Percentiles rank a stretch among this genome's conserved stretches.
Conservation (phyloP, 768 basidiomycete species). For the Pulveroboletus sp. region DNA sequence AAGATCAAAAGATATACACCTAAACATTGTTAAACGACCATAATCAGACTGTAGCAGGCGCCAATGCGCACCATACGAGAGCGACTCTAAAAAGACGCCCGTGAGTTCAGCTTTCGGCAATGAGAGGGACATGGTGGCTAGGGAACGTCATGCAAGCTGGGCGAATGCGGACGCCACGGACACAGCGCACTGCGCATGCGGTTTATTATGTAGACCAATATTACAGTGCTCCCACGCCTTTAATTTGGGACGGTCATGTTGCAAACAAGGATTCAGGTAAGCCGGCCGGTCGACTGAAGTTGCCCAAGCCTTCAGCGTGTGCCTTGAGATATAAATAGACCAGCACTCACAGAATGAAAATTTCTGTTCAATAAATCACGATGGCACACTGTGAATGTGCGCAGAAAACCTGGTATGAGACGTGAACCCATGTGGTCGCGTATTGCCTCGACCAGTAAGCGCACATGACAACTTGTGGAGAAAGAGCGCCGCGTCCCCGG, state of each 20-base stretch:
- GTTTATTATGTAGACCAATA: neutral
- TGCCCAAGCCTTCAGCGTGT: neutral
- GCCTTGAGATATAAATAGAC: neutral
- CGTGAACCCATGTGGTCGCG: neutral
- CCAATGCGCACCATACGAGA: neutral
- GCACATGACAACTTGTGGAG: too few species aligned
- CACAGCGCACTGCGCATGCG: neutral
- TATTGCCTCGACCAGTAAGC: too few species aligned
- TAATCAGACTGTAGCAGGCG: neutral
- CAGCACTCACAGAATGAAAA: neutral
- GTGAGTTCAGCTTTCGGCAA: neutral
- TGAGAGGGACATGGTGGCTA: neutral
- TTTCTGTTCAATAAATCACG: neutral
- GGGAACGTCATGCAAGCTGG: neutral
- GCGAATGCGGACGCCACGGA: neutral
- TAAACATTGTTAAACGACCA: neutral
- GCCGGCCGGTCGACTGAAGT: neutral
- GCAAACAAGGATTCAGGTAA: too few species aligned
- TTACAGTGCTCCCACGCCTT: neutral
- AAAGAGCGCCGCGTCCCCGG: too few species aligned
- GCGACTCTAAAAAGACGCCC: conserved; percentile 2
- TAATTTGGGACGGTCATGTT: neutral
- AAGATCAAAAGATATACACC: neutral
- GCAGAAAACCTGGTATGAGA: too few species aligned
- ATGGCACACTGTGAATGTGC: neutral